Evolutionary conservation across 148 eudicot genomes (phyloP).

Genomic region (Dysphania ambrosioides): DNA sequence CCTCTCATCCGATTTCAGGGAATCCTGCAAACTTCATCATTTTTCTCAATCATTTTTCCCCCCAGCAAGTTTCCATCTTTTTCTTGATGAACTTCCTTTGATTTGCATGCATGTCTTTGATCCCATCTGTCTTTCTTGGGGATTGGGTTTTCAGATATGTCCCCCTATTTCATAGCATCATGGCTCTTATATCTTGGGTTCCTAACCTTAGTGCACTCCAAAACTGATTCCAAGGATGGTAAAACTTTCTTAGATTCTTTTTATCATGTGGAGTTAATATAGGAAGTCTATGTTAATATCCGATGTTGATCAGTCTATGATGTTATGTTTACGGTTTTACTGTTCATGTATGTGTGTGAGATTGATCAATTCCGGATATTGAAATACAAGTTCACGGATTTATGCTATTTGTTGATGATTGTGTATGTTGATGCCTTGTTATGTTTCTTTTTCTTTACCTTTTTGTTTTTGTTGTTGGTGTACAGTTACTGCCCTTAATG

Average conservation of each 20-base stretch:
- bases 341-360: not conserved
- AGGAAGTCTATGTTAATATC: not conserved
- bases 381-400: not conserved
- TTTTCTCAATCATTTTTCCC: not conserved
- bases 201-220: conserved; percentile 38
- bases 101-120: conserved; percentile 17
- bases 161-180: conserved; percentile 29
- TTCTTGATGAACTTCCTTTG: conserved; percentile 3
- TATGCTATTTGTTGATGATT: not conserved
- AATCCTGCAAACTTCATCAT: conserved; percentile 15
- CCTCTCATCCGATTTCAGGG: conserved; percentile 7
- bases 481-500: conserved; percentile 60
- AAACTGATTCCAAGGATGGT: conserved; percentile 46
- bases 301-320: too few relatives aligned
- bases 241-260: conserved; percentile 10
- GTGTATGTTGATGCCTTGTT: not conserved
- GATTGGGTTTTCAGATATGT: conserved; percentile 32
- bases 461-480: not conserved
- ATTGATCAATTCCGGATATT: not conserved
- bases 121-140: conserved; percentile 13
- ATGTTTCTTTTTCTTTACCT: too few relatives aligned
- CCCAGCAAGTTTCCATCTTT: not conserved
- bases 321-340: not conserved
- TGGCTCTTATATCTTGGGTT: conserved; percentile 28
- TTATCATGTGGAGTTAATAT: conserved; percentile 3